Base-by-base conservation (phyloP, 1,284 basidiomycete species). In the Cronartium ribicola region DNA sequence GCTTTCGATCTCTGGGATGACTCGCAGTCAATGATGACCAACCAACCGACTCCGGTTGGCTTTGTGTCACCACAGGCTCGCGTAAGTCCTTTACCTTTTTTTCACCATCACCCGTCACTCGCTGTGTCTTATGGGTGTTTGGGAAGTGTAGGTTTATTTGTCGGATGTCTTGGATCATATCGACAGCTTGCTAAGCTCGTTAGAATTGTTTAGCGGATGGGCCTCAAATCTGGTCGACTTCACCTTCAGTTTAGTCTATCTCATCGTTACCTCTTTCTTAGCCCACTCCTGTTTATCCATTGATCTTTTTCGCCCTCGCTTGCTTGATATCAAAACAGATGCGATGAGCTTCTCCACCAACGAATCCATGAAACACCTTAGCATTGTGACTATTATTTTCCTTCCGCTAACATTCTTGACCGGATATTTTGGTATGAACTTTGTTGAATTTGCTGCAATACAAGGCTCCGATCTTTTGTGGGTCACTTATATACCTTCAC, bases 311-410 rank as follows among this genome's bases (percentile, higher is more conserved):
- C 29, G 1, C 37, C 29, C 37, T 14, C 1, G 59, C 5, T 3
- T 3, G 3, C 20, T 51, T 51, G 10, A 5, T 67, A 39, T 40
- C 4, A 13, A 37, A 41, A 36, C 55, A 70, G 68, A 70, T 63
- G 63, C 68, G 43, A 70, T 70, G 68, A 70, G 68, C 40, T 70
- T 70, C 37, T 70, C 68, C 7, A 70, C 68, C 8, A 63, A 70
- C 37, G 68, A 70, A 46, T 70, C 68, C 8, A 70, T 70, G 68
- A 37, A 51, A 17, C 68, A 70, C 22, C 60, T 70, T 29, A 70
- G 68, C 29, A 70, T 70, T 62, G 60, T 70, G 11, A 70, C 68
- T 29, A 70, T 70, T 20, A 63, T 70, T 60, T 70, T 70, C 20
- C 22, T 70, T 20, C 67, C 67, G 17, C 41, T 70, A 20, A 70